These are phyloP conservation scores for Lentinus brumalis DNA, from an alignment of 768 basidiomycete species.

Conservation along the genomic window DNA sequence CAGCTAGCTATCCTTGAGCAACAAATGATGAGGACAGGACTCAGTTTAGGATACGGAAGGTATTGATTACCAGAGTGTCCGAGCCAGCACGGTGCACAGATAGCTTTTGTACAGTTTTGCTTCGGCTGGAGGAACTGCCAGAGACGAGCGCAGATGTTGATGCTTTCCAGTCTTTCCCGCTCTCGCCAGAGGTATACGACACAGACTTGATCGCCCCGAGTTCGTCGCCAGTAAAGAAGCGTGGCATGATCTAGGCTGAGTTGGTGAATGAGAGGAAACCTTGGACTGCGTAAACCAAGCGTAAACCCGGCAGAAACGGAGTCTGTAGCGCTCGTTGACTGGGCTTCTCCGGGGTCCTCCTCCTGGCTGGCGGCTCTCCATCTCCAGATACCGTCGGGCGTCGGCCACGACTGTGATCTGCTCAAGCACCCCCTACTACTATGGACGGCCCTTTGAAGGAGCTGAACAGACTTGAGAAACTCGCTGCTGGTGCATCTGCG, in stretches of 20 bases:
- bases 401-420: not conserved
- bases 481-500: slow-evolving; percentile 43
- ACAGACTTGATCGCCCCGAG: slow-evolving; percentile 74
- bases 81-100: slow-evolving; percentile 25
- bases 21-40: slow-evolving; percentile 3
- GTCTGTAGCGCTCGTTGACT: slow-evolving; percentile 3
- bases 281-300: not conserved
- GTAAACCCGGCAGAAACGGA: not conserved
- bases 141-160: slow-evolving; percentile 30
- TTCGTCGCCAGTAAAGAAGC: slow-evolving; percentile 77
- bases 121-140: slow-evolving; percentile 32
- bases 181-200: slow-evolving; percentile 37
- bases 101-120: slow-evolving; percentile 42
- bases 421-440: slow-evolving; percentile 6
- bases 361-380: not conserved
- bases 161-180: slow-evolving; percentile 36
- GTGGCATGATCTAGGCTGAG: slow-evolving; percentile 47
- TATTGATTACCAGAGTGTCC: slow-evolving; percentile 23
- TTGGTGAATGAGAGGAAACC: not conserved
- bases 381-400: not conserved
- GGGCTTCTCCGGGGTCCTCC: not conserved
- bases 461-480: slow-evolving; percentile 72
- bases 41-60: slow-evolving; percentile 1
- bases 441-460: slow-evolving; percentile 84
- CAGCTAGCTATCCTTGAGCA: slow-evolving; percentile 61